Evolutionary conservation across 2,329 filamentous ascomycete genomes (phyloP), one percentile per base, ranked within the genome.

Genomic region (Rhinocladiella mackenziei): DNA sequence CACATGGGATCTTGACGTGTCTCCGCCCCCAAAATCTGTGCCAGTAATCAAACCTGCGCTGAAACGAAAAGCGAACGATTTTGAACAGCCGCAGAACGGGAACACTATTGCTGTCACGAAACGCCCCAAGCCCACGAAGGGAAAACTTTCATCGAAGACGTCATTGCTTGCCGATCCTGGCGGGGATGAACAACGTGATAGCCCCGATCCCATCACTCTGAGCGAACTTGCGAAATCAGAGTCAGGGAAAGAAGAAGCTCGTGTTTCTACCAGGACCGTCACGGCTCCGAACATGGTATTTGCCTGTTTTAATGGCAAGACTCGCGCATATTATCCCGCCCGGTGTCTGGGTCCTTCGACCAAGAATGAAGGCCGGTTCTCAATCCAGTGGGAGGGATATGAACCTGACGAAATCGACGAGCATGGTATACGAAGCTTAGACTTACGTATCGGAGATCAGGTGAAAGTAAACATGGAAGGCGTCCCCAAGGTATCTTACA

Each of bases 291-390:
- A 75, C 41, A 70, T 79, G 48, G 70, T 82, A 0, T 70, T 81
- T 50, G 77, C 78, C 5, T 66, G 69, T 19, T 83, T 78, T 70
- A 77, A 71, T 51, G 72, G 74, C 14, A 66, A 66, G n/a, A 71
- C 66, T 35, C 70, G 71, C 40, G 68, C 65, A n/a, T 82, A 75
- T 57, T 80, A 78, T 56, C 77, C 79, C 35, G 79, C 75, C 6
- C 77, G 71, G n/a, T 81, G 73, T 54, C 59, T 80, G 23, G 74
- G 72, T 2, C 63, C 62, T 11, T 63, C 70, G 14, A 59, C 65
- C 32, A 56, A 61, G 2, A 59, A 63, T 8, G 56, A 61, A 0
- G 63, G 70, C 38, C 69, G 68, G 20, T 72, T 74, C 53, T 60
- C 65, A 10, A 64, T 74, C 17, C 63, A 66, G 35, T 73, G 73